Percentiles rank a stretch among this genome's conserved stretches.
Conservation (phyloP, 2,329 filamentous ascomycete genomes). For the Scedosporium apiospermum region DNA sequence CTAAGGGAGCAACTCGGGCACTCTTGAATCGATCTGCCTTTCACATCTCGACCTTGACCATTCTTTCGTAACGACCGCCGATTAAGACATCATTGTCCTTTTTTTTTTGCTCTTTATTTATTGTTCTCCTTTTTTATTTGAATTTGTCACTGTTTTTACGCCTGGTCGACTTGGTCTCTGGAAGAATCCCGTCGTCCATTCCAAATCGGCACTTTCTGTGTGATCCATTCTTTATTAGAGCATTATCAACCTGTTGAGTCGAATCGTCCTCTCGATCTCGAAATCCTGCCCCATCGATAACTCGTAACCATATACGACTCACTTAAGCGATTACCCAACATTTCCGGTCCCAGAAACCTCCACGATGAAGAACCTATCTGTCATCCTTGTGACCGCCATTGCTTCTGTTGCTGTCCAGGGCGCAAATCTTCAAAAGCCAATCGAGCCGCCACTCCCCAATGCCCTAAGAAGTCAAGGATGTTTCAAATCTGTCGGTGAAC, state of each 20-base stretch:
- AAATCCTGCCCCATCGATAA: too few species aligned
- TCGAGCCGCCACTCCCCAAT: slow-evolving; percentile 24
- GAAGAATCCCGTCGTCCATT: neutral
- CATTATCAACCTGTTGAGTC: neutral
- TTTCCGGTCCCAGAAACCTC: too few species aligned
- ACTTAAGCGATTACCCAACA: too few species aligned
- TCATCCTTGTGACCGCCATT: neutral
- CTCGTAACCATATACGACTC: too few species aligned
- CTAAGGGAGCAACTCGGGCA: neutral
- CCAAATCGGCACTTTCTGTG: slow-evolving; percentile 2
- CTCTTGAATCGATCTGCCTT: neutral
- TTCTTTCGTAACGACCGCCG: neutral
- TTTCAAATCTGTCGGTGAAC: slow-evolving; percentile 33
- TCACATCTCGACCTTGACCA: slow-evolving; percentile 9
- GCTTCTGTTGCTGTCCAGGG: neutral
- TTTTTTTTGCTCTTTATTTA: neutral
- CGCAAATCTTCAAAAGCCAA: slow-evolving; percentile 23
- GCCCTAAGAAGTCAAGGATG: slow-evolving; percentile 40
- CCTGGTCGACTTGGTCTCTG: neutral
- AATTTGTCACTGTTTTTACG: neutral
- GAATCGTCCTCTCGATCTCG: too few species aligned
- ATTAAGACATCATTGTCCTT: neutral
- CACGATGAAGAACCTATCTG: neutral
- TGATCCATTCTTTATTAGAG: slow-evolving; percentile 3
- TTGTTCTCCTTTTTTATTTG: neutral